Conservation (phyloP, 805 yeast genomes). For the Wickerhamiella vanderwaltii region DNA sequence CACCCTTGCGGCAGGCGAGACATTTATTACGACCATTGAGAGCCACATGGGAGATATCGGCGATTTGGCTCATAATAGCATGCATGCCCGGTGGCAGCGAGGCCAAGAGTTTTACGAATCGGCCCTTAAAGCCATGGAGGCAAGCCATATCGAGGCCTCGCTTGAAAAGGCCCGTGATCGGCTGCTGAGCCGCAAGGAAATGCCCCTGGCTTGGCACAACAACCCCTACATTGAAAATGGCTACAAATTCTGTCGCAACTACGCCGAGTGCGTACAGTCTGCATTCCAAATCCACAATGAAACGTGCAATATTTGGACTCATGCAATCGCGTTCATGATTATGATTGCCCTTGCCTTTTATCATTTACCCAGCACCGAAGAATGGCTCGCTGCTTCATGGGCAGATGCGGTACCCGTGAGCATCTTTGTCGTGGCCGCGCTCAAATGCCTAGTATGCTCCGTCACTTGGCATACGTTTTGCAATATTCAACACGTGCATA, state of each 20-base stretch:
- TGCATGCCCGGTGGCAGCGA: slow-evolving; percentile 7
- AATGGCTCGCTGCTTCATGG: slow-evolving; percentile 34
- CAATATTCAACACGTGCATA: slow-evolving; percentile 49
- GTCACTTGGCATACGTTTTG: slow-evolving; percentile 87
- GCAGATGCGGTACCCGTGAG: slow-evolving; percentile 43
- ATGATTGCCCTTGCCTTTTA: slow-evolving; percentile 43
- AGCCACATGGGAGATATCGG: slow-evolving; percentile 8
- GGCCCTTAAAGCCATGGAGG: slow-evolving; percentile 26
- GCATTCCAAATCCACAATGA: slow-evolving; percentile 68
- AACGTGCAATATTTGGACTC: slow-evolving; percentile 89
- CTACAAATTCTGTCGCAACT: slow-evolving; percentile 66
- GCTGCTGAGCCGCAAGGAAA: slow-evolving; percentile 66
- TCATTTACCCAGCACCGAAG: slow-evolving; percentile 52
- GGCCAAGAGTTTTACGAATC: slow-evolving; percentile 27
- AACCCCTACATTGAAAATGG: slow-evolving; percentile 76
- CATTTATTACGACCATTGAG: slow-evolving; percentile 5
- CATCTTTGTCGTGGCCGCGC: slow-evolving; percentile 56
- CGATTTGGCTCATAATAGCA: neutral
- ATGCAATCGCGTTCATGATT: slow-evolving; percentile 53
- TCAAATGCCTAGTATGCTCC: slow-evolving; percentile 68
- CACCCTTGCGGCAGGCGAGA: slow-evolving; percentile 5
- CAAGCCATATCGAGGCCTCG: slow-evolving; percentile 22
- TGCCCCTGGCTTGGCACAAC: slow-evolving; percentile 90
- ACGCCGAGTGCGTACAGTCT: slow-evolving; percentile 45
- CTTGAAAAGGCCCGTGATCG: slow-evolving; percentile 26